Base-by-base conservation (phyloP, 176 grass and related monocot species). In the Juncus effusus region DNA sequence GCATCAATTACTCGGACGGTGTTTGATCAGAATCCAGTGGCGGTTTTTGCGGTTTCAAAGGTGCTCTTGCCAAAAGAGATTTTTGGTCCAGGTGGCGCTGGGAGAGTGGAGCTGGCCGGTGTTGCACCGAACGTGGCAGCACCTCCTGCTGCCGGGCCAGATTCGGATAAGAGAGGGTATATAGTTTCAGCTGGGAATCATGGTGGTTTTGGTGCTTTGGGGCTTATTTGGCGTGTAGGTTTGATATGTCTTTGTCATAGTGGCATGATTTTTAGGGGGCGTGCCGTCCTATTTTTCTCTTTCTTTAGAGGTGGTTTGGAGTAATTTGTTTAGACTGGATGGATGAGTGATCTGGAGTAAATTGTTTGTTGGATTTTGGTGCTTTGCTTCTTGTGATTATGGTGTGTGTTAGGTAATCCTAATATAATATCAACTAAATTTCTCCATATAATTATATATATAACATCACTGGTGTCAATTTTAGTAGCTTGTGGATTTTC, bases 21-120 rank as follows among this genome's bases (percentile, higher is more conserved):
- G 0, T 91, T 91, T 65, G 92, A 91, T 78, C 92, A 96, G 82
- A 91, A 96, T 62, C 92, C 87, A 36, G 84, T 96, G 16, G 84
- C 92, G 5, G 80, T 96, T 0, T 96, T 96, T 72, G 87, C 87
- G n/a, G 87, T 96, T 44, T 91, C 87, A 13, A 83, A 77, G 72
- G 92, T 96, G 11, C 77, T 96, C 3, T 84, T 96, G 8, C 87
- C 92, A 19, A 96, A 83, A 73, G 92, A 96, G 61, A 90, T 95
- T 78, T 95, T 95, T 80, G 76, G 52, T 0, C 14, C 65, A 11
- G 54, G 14, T 16, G 54, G 5, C 3, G 11, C 7, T 13, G 14
- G 54, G 4, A 9, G 44, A 6, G 54, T 57, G 10, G 54, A 13
- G 14, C n/a, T 57, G 0, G 54, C 9, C 10, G 54, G 54, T 11